A percentile compares a stretch with the other conserved stretches of the same genome.
Conservation (phyloP, 2,329 filamentous ascomycete species). For the Fusarium metavorans region DNA sequence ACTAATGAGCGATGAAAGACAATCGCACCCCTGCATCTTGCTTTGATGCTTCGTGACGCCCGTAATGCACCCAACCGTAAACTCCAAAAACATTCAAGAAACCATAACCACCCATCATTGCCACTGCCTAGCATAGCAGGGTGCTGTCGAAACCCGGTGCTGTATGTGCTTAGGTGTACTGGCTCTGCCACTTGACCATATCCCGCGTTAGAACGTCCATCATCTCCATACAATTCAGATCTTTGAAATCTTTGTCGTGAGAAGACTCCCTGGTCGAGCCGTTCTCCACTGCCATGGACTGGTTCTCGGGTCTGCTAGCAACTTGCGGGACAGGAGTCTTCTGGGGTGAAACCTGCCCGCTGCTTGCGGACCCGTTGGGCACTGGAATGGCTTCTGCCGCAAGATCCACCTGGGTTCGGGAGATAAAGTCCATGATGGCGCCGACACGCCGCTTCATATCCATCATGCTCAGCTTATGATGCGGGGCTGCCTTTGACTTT, state of each 20-base stretch:
- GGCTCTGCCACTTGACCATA: conserved; percentile 86
- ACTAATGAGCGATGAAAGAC: conserved; percentile 22
- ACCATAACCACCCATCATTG: background rate
- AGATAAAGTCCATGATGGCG: conserved; percentile 90
- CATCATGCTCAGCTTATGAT: conserved; percentile 82
- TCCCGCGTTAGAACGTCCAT: conserved; percentile 87
- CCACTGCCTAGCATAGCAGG: background rate
- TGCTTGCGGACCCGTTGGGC: conserved; percentile 52
- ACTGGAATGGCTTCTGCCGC: conserved; percentile 71
- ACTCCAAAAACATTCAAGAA: conserved; percentile 33
- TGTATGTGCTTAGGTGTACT: conserved; percentile 62
- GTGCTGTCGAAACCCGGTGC: background rate
- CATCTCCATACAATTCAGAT: conserved; percentile 85
- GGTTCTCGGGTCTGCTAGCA: conserved; percentile 49
- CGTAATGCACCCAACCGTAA: conserved; percentile 38
- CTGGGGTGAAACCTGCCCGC: conserved; percentile 56
- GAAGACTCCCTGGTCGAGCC: conserved; percentile 40
- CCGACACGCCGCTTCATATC: conserved; percentile 89
- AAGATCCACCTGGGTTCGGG: conserved; percentile 88
- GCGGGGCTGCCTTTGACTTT: conserved; percentile 64
- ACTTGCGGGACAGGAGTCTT: conserved; percentile 52
- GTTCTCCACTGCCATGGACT: conserved; percentile 40
- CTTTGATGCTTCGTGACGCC: conserved; percentile 41
- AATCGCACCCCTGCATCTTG: conserved; percentile 29
- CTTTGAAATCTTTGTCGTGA: conserved; percentile 72